Percentiles rank a stretch among this genome's conserved stretches.
Evolutionary conservation across 225 moss, liverwort and hornwort genomes (phyloP).

Genomic region (Neckera pumila): DNA sequence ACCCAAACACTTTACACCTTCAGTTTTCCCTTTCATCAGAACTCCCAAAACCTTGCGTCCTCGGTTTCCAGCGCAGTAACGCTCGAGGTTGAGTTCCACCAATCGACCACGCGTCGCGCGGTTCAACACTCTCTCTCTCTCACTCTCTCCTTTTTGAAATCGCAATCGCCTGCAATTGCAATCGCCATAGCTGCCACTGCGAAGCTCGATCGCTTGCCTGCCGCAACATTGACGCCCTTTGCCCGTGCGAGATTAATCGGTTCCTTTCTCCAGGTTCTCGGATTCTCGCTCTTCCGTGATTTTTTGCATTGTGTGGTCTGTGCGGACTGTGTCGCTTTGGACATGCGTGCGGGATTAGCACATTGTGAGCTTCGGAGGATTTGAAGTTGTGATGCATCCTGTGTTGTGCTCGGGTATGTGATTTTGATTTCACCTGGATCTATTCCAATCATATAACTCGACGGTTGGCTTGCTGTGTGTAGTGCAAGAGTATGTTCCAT

Average conservation of each 20-base stretch:
- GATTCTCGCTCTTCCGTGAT: not conserved
- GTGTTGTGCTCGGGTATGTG: not conserved
- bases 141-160: not conserved
- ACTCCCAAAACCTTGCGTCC: not conserved
- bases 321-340: not conserved
- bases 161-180: not conserved
- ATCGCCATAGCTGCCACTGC: conserved; percentile 1
- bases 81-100: not conserved
- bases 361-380: conserved; percentile 1
- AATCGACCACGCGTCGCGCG: not conserved
- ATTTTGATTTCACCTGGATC: not conserved
- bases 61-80: not conserved
- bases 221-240: not conserved
- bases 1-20: not conserved
- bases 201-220: not conserved
- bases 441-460: not conserved
- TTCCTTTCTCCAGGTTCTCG: not conserved
- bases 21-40: not conserved
- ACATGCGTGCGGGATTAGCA: not conserved
- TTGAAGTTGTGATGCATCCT: not conserved
- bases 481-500: not conserved
- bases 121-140: not conserved
- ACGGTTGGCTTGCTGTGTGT: not conserved
- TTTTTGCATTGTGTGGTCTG: not conserved
- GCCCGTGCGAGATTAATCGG: not conserved